phyloP scores from a whole-genome alignment of 2,329 filamentous ascomycete species.

The Lomentospora prolificans region DNA sequence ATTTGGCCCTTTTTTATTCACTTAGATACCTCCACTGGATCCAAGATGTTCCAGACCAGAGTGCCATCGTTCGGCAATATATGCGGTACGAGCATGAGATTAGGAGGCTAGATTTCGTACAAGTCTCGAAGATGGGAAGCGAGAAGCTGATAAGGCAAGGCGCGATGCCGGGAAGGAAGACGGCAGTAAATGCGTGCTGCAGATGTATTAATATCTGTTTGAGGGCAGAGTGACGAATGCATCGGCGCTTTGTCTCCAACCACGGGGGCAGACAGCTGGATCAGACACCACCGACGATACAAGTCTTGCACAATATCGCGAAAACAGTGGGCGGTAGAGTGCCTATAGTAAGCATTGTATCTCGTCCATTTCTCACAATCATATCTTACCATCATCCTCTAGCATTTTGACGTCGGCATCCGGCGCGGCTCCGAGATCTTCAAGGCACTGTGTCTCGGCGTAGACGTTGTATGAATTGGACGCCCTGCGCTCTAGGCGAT shows the following conservation, averaged over 20 bases:
- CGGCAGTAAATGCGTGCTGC: constrained; percentile 14
- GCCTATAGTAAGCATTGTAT: neutral
- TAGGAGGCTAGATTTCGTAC: constrained; percentile 16
- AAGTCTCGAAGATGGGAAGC: constrained; percentile 15
- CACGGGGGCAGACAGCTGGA: constrained; percentile 33
- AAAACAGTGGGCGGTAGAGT: neutral
- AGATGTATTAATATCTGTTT: constrained; percentile 16
- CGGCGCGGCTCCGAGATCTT: constrained; percentile 29
- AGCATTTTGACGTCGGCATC: constrained; percentile 26
- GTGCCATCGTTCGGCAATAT: constrained; percentile 24
- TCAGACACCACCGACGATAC: constrained; percentile 21
- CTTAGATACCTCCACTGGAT: constrained; percentile 32
- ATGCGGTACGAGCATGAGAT: constrained; percentile 21
- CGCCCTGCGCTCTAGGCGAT: constrained; percentile 27
- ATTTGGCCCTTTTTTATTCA: no score
- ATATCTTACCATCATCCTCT: neutral
- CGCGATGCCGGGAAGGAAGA: neutral
- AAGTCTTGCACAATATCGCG: constrained; percentile 2
- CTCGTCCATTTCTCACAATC: neutral
- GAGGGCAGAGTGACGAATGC: constrained; percentile 14
- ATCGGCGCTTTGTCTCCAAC: constrained; percentile 31
- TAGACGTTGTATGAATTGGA: constrained; percentile 32
- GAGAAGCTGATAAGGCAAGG: constrained; percentile 8
- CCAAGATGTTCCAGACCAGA: constrained; percentile 31
- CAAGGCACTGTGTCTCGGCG: constrained; percentile 30